Conservation (phyloP, 2,329 filamentous ascomycete species). For the Aspergillus proliferans region DNA sequence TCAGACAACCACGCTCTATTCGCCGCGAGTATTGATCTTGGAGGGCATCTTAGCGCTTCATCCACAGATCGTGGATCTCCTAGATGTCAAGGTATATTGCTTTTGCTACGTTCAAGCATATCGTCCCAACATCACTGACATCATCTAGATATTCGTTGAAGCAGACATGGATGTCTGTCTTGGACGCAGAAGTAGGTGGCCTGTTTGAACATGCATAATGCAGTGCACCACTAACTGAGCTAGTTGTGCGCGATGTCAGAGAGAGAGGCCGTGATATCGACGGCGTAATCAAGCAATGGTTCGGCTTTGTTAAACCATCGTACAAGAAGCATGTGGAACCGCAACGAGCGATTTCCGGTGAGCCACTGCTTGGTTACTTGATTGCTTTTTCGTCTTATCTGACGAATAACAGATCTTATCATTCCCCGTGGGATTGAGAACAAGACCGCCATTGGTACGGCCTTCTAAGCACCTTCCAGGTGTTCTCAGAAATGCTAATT, state of each 20-base stretch:
- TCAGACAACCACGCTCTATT: conserved; percentile 84
- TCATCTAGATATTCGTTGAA: conserved; percentile 76
- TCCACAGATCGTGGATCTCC: conserved; percentile 70
- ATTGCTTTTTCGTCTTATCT: conserved; percentile 1
- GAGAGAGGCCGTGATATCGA: conserved; percentile 88
- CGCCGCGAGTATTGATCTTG: conserved; percentile 87
- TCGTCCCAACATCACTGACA: not conserved
- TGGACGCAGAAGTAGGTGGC: conserved; percentile 67
- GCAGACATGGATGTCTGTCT: conserved; percentile 92
- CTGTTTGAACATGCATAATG: not conserved
- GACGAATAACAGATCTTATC: conserved; percentile 63
- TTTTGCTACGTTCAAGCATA: not conserved
- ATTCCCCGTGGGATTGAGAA: conserved; percentile 94
- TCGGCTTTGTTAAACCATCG: conserved; percentile 91
- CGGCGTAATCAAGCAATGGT: conserved; percentile 98
- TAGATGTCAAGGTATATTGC: conserved; percentile 75
- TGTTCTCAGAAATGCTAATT: conserved; percentile 6
- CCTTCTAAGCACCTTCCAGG: not conserved
- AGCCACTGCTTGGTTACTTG: conserved; percentile 13
- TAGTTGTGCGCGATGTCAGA: conserved; percentile 78
- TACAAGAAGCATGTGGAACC: conserved; percentile 92
- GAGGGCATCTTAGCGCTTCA: conserved; percentile 96
- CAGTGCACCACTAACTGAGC: conserved; percentile 15
- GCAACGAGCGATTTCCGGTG: conserved; percentile 76
- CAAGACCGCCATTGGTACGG: conserved; percentile 68